A percentile compares a stretch with the other conserved stretches of the same genome.
Conservation (phyloP, 164 flowering plant genomes). For the Sedum album region DNA sequence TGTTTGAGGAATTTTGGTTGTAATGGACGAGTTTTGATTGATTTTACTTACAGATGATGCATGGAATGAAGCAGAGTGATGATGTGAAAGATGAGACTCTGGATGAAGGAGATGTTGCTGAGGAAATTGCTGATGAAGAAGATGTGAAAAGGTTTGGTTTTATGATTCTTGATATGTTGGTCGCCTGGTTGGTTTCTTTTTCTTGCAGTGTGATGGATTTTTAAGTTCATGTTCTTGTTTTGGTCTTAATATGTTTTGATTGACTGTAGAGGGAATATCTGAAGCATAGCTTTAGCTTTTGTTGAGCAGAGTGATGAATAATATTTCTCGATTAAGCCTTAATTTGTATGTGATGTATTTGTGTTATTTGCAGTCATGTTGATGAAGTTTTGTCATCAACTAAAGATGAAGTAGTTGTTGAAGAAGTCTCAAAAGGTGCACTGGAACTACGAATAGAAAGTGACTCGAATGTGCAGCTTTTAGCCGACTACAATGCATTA, state of each 20-base stretch:
- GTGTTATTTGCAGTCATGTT: not conserved
- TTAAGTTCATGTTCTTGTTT: too few relatives aligned
- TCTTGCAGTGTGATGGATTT: not conserved
- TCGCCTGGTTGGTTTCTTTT: not conserved
- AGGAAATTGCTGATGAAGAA: not conserved
- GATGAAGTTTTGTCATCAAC: constrained; percentile 16
- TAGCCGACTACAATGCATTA: too few relatives aligned
- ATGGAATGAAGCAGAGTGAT: not conserved
- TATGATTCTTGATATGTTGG: too few relatives aligned
- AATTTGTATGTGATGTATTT: too few relatives aligned
- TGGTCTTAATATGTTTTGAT: not conserved
- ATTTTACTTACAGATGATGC: constrained; percentile 7
- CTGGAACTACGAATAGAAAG: constrained; percentile 18
- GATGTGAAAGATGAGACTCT: not conserved
- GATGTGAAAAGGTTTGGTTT: not conserved
- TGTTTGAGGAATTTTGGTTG: not conserved
- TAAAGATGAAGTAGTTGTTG: constrained; percentile 9
- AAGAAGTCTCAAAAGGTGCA: constrained; percentile 14
- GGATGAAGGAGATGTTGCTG: not conserved
- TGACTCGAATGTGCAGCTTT: not conserved
- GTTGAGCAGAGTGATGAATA: too few relatives aligned
- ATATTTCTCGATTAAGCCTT: too few relatives aligned
- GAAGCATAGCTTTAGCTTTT: too few relatives aligned
- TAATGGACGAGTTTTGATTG: not conserved
- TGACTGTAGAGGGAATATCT: too few relatives aligned